Evolutionary conservation across 2,329 filamentous ascomycete genomes (phyloP).

Genomic region (Neonectria sp.): DNA sequence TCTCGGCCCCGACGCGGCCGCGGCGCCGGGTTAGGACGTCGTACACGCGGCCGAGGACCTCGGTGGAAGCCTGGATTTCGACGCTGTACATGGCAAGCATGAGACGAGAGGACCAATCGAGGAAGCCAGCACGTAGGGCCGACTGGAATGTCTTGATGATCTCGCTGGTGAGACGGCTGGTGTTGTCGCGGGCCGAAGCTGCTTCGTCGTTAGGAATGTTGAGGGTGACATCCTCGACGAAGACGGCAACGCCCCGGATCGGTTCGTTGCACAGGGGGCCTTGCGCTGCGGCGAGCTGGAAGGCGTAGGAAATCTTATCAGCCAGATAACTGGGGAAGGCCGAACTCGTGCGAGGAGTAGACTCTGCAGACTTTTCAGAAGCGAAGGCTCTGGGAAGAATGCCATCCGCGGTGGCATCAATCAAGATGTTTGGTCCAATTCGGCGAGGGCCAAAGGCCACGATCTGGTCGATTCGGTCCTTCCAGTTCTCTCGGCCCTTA

Average conservation of each 20-base stretch:
- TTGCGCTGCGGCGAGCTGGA: slow-evolving; percentile 91
- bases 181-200: slow-evolving; percentile 72
- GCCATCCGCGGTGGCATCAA: slow-evolving; percentile 83
- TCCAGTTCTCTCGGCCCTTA: slow-evolving; percentile 83
- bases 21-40: slow-evolving; percentile 96
- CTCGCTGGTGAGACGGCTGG: slow-evolving; percentile 90
- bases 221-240: slow-evolving; percentile 85
- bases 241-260: slow-evolving; percentile 91
- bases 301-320: slow-evolving; percentile 93
- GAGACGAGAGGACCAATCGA: slow-evolving; percentile 97
- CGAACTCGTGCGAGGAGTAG: slow-evolving; percentile 61
- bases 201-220: slow-evolving; percentile 67
- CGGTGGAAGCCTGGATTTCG: slow-evolving; percentile 96
- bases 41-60: slow-evolving; percentile 96
- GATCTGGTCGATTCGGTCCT: slow-evolving; percentile 82
- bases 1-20: slow-evolving; percentile 90
- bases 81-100: slow-evolving; percentile 98
- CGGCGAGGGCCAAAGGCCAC: slow-evolving; percentile 91
- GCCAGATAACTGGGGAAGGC: slow-evolving; percentile 78
- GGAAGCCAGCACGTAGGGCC: slow-evolving; percentile 86
- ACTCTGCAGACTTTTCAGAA: slow-evolving; percentile 50
- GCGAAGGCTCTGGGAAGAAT: slow-evolving; percentile 81
- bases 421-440: slow-evolving; percentile 88
- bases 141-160: slow-evolving; percentile 91
- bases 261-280: slow-evolving; percentile 95